Evolutionary conservation across 1,139 yeast genomes (phyloP).

Genomic region (Candida sp.): DNA sequence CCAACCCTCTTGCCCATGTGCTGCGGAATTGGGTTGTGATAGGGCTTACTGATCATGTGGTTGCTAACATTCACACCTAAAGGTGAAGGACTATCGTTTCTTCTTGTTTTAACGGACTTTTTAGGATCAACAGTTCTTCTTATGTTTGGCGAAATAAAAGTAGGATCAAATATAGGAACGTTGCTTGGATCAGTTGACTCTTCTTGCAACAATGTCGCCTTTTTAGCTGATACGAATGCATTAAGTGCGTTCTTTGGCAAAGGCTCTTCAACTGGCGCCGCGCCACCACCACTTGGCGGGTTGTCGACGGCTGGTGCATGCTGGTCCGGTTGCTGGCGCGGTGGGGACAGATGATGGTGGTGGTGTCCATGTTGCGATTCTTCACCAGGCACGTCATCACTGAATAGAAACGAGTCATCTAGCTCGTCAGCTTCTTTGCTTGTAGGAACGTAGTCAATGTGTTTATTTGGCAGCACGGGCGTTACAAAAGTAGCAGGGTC

Average conservation of each 20-base stretch:
- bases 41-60: conserved; percentile 10
- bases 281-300: too few species aligned
- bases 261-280: neutral
- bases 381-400: conserved; percentile 56
- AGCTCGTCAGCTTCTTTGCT: conserved; percentile 31
- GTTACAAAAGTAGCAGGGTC: conserved; percentile 14
- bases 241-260: conserved; percentile 14
- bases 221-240: conserved; percentile 62
- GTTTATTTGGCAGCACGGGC: conserved; percentile 15
- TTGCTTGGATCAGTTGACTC: conserved; percentile 24
- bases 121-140: conserved; percentile 61
- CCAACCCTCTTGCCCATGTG: conserved; percentile 15
- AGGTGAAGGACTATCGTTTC: conserved; percentile 38
- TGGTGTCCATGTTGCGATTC: conserved; percentile 8
- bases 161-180: conserved; percentile 50
- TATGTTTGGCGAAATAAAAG: conserved; percentile 53
- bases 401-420: conserved; percentile 70
- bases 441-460: conserved; percentile 27
- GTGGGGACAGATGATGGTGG: neutral
- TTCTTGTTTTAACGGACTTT: conserved; percentile 60
- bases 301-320: neutral
- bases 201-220: conserved; percentile 54
- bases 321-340: conserved; percentile 9
- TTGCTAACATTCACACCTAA: conserved; percentile 15
- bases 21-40: conserved; percentile 9